Base-by-base conservation (phyloP, 1,284 basidiomycete genomes). In the Fomitopsis palustris region DNA sequence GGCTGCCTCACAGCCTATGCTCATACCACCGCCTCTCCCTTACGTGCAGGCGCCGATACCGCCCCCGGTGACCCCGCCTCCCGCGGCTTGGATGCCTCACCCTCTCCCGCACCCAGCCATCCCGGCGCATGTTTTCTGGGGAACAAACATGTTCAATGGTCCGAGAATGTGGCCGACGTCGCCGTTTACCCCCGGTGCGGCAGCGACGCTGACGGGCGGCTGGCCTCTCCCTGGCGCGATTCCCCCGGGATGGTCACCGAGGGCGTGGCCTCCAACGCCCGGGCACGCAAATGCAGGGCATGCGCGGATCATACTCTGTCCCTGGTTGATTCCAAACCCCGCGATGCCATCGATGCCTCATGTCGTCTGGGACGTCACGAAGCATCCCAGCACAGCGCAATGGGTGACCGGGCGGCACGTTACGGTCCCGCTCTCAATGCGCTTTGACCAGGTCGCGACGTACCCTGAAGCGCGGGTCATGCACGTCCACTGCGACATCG, bases 281-380 rank as follows among this genome's bases (percentile, higher is more conserved):
- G n/a, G n/a, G 9, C 41, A 37, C 31, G 37, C 47, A 8, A 45
- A 19, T 7, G 47, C 33, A 43, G 23, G 8, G 41, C 7, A 9
- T 10, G 23, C 56, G 39, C 21, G 12, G 29, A 14, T 58, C 56
- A 39, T 54, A 4, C 66, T 78, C 52, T 70, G 71, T 1, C 74
- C 72, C 0, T 64, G 68, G 60, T 60, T 78, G 3, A 69, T 72
- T 25, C 73, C 73, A 6, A 79, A 78, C 49, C 76, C 76, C 0
- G 61, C 64, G 35, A 70, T 72, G 35, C 53, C 69, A 14, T 51
- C 66, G 17, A 56, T 72, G n/a, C 75, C 78, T 6, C 59, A 67
- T 47, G 64, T 78, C 35, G 51, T 67, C 17, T 79, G 77, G 77
- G 75, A 78, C 60, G 51, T 78, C 35, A 67, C 73, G 5, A 69